A percentile compares a stretch with the other conserved stretches of the same genome.
Conservation (phyloP, 2,329 filamentous ascomycete genomes). For the Ceratocystis diversiconidia region DNA sequence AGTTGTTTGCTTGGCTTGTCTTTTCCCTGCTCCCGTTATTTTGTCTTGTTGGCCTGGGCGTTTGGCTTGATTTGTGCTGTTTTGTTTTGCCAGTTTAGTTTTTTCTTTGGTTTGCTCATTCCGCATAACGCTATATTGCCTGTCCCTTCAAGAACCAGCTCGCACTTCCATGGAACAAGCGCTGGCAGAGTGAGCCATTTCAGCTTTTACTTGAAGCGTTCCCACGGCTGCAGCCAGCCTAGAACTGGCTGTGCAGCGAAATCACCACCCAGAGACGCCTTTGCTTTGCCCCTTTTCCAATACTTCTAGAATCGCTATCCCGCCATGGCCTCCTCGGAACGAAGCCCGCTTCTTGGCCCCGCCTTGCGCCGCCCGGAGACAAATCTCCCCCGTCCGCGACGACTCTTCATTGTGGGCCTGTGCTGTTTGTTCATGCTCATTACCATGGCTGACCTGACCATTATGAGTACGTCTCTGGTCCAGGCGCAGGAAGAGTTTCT, state of each 20-base stretch:
- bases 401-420: conserved; percentile 3
- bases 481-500: conserved; percentile 18
- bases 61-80: background rate
- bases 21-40: background rate
- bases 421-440: conserved; percentile 18
- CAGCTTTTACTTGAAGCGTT: background rate
- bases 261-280: background rate
- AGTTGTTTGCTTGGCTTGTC: background rate
- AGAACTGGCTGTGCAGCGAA: background rate
- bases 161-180: background rate
- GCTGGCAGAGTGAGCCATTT: background rate
- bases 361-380: background rate
- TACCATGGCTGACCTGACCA: conserved; percentile 12
- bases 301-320: background rate
- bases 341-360: background rate
- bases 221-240: background rate
- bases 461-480: conserved; percentile 18
- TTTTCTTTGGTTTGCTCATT: background rate
- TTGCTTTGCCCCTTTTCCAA: background rate
- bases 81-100: background rate
- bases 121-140: background rate
- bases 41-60: background rate
- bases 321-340: background rate
- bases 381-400: background rate
- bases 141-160: background rate